Evolutionary conservation across 2,329 filamentous ascomycete species (phyloP).

Genomic region (Didymella segeticola): DNA sequence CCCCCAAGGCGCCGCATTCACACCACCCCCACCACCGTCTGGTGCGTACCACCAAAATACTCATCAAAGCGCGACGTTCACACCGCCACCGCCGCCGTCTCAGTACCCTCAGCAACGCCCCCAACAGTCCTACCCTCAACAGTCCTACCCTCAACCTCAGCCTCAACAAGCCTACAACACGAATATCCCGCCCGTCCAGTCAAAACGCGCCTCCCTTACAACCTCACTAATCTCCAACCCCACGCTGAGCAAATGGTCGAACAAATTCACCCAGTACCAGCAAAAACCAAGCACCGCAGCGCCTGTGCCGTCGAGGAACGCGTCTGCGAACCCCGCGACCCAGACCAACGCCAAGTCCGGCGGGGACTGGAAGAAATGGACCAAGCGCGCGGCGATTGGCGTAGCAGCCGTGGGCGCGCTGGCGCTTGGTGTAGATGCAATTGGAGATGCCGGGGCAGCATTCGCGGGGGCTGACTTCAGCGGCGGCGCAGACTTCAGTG

Average conservation of each 20-base stretch:
- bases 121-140: no score
- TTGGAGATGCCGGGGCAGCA: neutral
- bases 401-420: constrained; percentile 16
- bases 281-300: neutral
- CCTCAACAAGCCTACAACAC: neutral
- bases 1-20: neutral
- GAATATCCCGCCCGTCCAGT: neutral
- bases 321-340: neutral
- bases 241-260: neutral
- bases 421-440: constrained; percentile 15
- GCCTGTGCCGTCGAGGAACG: no score
- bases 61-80: neutral
- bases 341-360: neutral
- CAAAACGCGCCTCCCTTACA: neutral
- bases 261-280: neutral
- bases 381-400: constrained; percentile 14
- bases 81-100: no score
- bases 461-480: neutral
- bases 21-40: neutral
- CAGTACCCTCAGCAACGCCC: no score
- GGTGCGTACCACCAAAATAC: neutral
- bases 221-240: neutral
- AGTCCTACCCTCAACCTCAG: no score
- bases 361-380: constrained; percentile 19
- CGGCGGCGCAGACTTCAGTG: neutral